Evolutionary conservation across 495 filamentous ascomycete genomes (phyloP), one percentile per base, ranked within the genome.

Genomic region (Rhypophila decipiens): DNA sequence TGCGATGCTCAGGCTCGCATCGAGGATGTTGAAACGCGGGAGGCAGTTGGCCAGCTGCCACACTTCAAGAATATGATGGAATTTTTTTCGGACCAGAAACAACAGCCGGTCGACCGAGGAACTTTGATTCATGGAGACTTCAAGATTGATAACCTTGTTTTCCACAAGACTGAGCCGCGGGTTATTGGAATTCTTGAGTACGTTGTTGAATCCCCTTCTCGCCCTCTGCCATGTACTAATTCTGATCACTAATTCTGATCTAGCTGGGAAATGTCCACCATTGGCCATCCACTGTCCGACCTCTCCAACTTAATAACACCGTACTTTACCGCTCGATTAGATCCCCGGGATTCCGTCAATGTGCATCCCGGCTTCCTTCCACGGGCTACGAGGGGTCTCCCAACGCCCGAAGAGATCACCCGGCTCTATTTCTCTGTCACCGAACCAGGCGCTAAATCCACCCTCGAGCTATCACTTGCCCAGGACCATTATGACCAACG

Each of bases 61-160:
- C 77, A 89, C 60, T 88, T 90, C 43, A 74, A 83, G 18, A 85
- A 87, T 24, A 85, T 94, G 70, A 76, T 91, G 47, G 61, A 59
- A 2, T 96, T 91, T 69, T 96, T 97, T 57, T 62, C 58, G 31
- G 72, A 84, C 65, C 68, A 79, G 47, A 64, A 68, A 50, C 74
- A 69, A 24, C 88, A 94, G 60, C 90, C 93, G 2, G 74, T 72
- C 24, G 90, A 96, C 57, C 73, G 86, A 35, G 82, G 78, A 19
- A 84, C 82, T 2, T 72, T 96, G 18, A 82, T 98, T 21, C 93
- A 98, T 57, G 93, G 93, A 21, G 93, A 98, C 58, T 98, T 91
- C 71, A 98, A 98, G 69, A 91, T 98, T 58, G 93, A 98, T 64
- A 98, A 98, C 57, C 69, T 97, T 48, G 85, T 98, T 37, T 98